Evolutionary conservation across 768 basidiomycete species (phyloP).

Genomic region (Russula compacta): DNA sequence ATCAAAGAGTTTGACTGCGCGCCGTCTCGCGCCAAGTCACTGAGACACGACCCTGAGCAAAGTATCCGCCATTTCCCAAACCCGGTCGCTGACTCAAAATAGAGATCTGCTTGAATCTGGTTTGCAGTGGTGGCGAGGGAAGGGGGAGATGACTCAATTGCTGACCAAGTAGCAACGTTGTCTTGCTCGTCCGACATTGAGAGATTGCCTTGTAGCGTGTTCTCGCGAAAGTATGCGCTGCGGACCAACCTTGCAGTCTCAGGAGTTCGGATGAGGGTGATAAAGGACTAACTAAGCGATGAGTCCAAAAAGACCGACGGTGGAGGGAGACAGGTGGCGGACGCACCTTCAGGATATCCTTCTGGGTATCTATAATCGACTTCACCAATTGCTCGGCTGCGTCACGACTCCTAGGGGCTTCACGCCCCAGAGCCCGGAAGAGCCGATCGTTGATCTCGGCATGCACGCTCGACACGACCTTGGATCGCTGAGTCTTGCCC

Average conservation of each 20-base stretch:
- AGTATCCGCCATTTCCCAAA: constrained; percentile 8
- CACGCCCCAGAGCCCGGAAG: neutral
- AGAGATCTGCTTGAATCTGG: constrained; percentile 6
- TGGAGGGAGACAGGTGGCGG: neutral
- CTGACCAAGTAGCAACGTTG: neutral
- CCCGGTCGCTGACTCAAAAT: neutral
- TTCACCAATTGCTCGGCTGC: neutral
- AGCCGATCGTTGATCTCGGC: neutral
- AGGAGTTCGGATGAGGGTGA: neutral
- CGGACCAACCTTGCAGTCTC: neutral
- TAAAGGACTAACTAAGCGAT: neutral
- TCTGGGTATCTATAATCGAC: constrained; percentile 1
- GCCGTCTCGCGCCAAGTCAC: neutral
- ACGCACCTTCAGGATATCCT: neutral
- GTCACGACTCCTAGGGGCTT: neutral
- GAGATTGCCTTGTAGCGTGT: neutral
- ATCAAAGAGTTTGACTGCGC: neutral
- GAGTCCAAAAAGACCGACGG: neutral
- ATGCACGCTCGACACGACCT: neutral
- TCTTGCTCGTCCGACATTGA: neutral
- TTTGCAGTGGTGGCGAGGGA: neutral
- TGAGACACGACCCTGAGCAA: neutral
- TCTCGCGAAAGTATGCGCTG: constrained; percentile 8
- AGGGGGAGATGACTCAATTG: neutral
- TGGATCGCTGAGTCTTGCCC: neutral